Conservation (phyloP, 192 early-diverging fungal species). For the Phycomyces blakesleeanus region DNA sequence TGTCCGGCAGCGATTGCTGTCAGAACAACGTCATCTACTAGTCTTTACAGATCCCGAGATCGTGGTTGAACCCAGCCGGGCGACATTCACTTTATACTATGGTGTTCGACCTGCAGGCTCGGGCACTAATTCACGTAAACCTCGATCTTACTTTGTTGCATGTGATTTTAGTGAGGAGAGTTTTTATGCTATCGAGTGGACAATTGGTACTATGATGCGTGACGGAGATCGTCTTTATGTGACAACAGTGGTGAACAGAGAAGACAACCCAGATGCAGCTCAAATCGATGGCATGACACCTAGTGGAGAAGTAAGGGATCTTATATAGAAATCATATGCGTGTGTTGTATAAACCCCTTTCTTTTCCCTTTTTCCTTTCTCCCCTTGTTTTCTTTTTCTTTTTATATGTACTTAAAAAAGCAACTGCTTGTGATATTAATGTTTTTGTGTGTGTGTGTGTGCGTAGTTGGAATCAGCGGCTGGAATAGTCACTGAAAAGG, state of each 20-base stretch:
- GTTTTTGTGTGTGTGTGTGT: too few relatives aligned
- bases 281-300: slow-evolving; percentile 14
- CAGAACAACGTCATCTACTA: slow-evolving; percentile 11
- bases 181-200: slow-evolving; percentile 52
- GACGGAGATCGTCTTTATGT: slow-evolving; percentile 47
- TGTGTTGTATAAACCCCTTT: too few relatives aligned
- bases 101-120: slow-evolving; percentile 12
- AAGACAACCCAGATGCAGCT: slow-evolving; percentile 31
- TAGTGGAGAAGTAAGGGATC: slow-evolving; percentile 25
- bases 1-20: too few relatives aligned
- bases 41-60: slow-evolving; percentile 18
- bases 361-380: too few relatives aligned
- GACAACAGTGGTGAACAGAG: slow-evolving; percentile 41
- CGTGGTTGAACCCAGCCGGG: slow-evolving; percentile 10
- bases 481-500: slow-evolving; percentile 13
- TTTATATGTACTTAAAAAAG: too few relatives aligned
- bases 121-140: background rate
- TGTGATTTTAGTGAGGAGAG: slow-evolving; percentile 51
- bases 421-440: too few relatives aligned
- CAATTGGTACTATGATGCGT: slow-evolving; percentile 45
- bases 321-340: background rate
- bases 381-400: too few relatives aligned
- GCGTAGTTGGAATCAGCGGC: slow-evolving; percentile 25
- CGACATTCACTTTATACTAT: slow-evolving; percentile 14
- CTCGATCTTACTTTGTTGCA: slow-evolving; percentile 39